Base-by-base conservation (phyloP, 129 eudicot species). In the Chrysanthemum makinoi region DNA sequence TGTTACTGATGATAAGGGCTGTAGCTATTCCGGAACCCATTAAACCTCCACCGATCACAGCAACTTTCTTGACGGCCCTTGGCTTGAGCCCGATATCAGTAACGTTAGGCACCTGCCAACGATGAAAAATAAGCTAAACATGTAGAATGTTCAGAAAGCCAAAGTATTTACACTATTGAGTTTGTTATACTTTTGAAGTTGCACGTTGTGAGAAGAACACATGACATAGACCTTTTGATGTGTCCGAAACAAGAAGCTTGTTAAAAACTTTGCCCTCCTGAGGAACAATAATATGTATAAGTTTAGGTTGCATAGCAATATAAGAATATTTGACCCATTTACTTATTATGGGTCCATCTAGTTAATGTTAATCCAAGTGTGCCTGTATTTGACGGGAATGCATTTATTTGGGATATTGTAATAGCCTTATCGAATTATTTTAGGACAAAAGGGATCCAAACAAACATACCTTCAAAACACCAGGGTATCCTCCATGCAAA, bases 11-110 rank as follows among this genome's bases (percentile, higher is more conserved):
- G 18, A 89, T 72, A 47, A 93, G 89, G 5, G 95, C 77, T 17
- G 96, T 93, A 65, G 96, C 96, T 75, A 93, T 93, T 74, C 98
- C 96, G 5, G 98, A 93, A 66, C 98, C 98, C 98, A 93, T 89
- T 57, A 93, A 85, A 33, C 98, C 98, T 62, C 96, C 98, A 72
- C 98, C 98, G 26, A 93, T 89, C 3, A 93, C 78, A 74, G 95
- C 98, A 82, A 85, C 96, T 85, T 93, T 93, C 84, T 80, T 89
- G 49, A 89, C 65, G 62, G 80, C 83, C 77, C 89, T 93, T 63
- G 96, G 95, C 69, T 87, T 89, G 66, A 93, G 90, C 68, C 98
- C 98, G 71, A 83, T 67, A 78, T 93, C 90, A 72, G 95, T 79
- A 65, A 93, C 85, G 73, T 83, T 88, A 72, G 98, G 98, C 52